Base-by-base conservation (phyloP, 495 filamentous ascomycete species). In the Daldinia concentrica region DNA sequence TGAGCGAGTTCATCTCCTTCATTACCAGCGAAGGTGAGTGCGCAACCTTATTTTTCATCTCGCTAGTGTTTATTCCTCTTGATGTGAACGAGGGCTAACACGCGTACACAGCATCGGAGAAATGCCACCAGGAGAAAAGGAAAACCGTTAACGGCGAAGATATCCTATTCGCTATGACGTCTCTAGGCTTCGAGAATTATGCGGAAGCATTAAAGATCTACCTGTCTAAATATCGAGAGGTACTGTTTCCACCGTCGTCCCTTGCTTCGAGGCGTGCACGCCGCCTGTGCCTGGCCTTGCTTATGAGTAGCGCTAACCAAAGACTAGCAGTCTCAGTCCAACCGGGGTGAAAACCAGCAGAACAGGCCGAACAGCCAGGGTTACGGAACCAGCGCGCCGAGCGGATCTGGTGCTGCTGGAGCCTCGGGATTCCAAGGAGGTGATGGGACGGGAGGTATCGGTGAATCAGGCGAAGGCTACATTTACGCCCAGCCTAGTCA, bases 1-100 rank as follows among this genome's bases (percentile, higher is more conserved):
- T 99, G 67, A 98, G 94, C 90, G 95, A 99, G 86, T 99, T 98
- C 82, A 99, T 99, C 85, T 98, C 95, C 17, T 99, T 99, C 85
- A 99, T 99, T 81, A 99, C 95, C 29, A 98, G 94, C 79, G 95
- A 99, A 87, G 95, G 95, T 97, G 77, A 61, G 86, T 17, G 19
- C 32, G 14, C 29, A 4, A 22, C n/a, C 32, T 32, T 81, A 55
- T 62, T 30, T 32, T 59, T 63, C 58, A 36, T 5, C 39, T 69
- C 54, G 69, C 61, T 50, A 60, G 69, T 56, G 55, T 36, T 57
- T 12, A 22, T 57, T 30, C n/a, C 30, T 36, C 62, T 14, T 64
- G 63, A 48, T 70, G 29, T 58, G 69, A 68, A 72, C 59, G 59
- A 57, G 72, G 62, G 52, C 64, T 77, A 54, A 79, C 66, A 64